phyloP scores from a whole-genome alignment of 2,329 filamentous ascomycete genomes.

The Penicillium sp. region DNA sequence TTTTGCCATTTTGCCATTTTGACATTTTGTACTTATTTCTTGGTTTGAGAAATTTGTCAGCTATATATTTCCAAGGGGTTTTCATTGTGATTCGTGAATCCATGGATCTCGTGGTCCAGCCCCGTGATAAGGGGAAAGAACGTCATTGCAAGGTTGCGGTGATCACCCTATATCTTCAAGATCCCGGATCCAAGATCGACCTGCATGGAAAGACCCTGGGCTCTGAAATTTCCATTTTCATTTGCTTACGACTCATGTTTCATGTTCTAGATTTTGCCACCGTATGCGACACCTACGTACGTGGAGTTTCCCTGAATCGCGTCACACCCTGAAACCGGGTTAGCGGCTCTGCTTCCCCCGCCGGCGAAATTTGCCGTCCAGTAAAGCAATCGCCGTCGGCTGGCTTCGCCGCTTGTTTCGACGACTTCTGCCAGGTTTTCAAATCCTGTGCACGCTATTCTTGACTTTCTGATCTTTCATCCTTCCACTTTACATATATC shows the following conservation, averaged over 20 bases:
- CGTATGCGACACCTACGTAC: not conserved
- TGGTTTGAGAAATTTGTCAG: no score
- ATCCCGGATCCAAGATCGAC: not conserved
- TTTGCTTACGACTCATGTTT: not conserved
- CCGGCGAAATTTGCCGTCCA: constrained; percentile 19
- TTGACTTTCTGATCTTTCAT: not conserved
- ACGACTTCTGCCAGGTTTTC: not conserved
- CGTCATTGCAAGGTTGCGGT: not conserved
- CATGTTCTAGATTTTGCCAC: not conserved
- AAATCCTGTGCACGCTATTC: not conserved
- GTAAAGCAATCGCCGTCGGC: not conserved
- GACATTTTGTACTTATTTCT: no score
- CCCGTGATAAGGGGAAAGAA: not conserved
- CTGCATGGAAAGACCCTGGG: not conserved
- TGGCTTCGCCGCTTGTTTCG: not conserved
- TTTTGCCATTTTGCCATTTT: no score
- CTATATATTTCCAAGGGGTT: no score
- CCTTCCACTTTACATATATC: no score
- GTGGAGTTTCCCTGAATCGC: not conserved
- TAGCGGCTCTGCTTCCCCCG: constrained; percentile 14
- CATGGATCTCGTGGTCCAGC: no score
- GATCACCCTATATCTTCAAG: no score
- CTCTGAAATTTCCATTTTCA: not conserved
- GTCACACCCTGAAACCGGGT: constrained; percentile 2
- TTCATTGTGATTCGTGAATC: no score